Base-by-base conservation (phyloP, 495 filamentous ascomycete species). In the Stereocaulon alpinum region DNA sequence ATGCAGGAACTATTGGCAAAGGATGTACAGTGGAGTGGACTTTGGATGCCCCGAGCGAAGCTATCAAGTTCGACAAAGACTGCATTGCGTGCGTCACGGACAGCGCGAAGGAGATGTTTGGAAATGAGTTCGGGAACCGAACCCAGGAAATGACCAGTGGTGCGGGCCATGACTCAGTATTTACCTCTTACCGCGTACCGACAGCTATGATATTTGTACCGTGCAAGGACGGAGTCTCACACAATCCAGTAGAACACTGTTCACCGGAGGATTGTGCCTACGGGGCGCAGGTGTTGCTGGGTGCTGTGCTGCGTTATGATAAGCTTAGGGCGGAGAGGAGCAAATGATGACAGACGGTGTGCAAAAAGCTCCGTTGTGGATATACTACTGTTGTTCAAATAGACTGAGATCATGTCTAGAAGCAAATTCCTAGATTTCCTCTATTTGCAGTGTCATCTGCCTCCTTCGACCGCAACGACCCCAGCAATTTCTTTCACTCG, bases 131-230 rank as follows among this genome's bases (percentile, higher is more conserved):
- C 18, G 74, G 71, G 30, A 65, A 66, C 10, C 66, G 80, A 6
- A 72, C 76, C 6, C 70, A 76, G 27, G 68, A 71, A 17, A 81
- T 82, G 56, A 81, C 76, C 65, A 79, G 76, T 58, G 79, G 79
- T 54, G 80, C 80, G 44, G 79, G 79, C 1, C 87, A 90, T 15
- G 52, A 55, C 20, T 55, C 52, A 12, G 61, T 66, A 14, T 82
- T 81, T 62, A 77, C 82, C 29, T 82, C 77, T 18, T 81, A 81
- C 70, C 68, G 74, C 29, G 78, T 77, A 45, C 82, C 82, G 30
- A 81, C 81, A 6, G 80, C 77, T 55, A 86, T 87, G 83, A 81
- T 85, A 51, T 86, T 87, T 63, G 80, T 85, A 40, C 83, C 82
- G 11, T 83, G 80, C 60, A 77, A 79, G 62, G 81, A 85, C 68